phyloP scores from a whole-genome alignment of 2,329 filamentous ascomycete genomes.

The Colletotrichum zoysiae region DNA sequence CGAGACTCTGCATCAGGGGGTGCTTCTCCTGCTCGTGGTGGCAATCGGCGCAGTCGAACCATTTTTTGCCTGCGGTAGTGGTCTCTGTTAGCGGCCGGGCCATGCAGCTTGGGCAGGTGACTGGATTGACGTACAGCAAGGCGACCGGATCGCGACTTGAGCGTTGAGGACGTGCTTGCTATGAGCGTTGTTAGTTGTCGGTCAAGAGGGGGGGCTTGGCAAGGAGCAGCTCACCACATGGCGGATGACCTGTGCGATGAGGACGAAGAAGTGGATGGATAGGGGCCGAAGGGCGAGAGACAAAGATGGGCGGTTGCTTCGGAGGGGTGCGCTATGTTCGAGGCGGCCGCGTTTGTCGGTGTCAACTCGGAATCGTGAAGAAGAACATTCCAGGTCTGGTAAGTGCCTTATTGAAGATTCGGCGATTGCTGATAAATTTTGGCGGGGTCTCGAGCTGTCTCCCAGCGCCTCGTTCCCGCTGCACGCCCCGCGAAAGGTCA shows the following conservation, averaged over 20 bases:
- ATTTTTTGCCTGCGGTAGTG: conserved; percentile 79
- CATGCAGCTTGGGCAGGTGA: conserved; percentile 20
- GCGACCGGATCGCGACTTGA: conserved; percentile 94
- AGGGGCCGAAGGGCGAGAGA: not conserved
- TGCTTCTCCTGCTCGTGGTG: conserved; percentile 87
- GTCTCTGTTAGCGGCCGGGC: conserved; percentile 17
- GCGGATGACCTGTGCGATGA: conserved; percentile 1
- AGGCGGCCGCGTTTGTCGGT: not conserved
- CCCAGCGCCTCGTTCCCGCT: conserved; percentile 26
- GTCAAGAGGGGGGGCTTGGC: not conserved
- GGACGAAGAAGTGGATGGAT: not conserved
- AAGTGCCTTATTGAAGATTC: conserved; percentile 25
- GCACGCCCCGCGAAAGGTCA: conserved; percentile 28
- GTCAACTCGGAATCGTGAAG: conserved; percentile 6
- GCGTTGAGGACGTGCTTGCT: conserved; percentile 99
- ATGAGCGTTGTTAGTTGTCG: conserved; percentile 23
- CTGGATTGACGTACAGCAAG: conserved; percentile 79
- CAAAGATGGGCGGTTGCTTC: not conserved
- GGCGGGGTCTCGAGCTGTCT: conserved; percentile 35
- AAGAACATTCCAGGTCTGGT: conserved; percentile 23
- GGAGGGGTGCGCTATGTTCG: not conserved
- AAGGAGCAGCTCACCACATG: conserved; percentile 54
- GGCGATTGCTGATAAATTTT: conserved; percentile 42
- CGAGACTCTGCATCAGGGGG: conserved; percentile 78
- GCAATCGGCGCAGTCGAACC: conserved; percentile 99